Evolutionary conservation across 2,329 filamentous ascomycete species (phyloP), one percentile per base, ranked within the genome.

Genomic region (Colletotrichum sp.): DNA sequence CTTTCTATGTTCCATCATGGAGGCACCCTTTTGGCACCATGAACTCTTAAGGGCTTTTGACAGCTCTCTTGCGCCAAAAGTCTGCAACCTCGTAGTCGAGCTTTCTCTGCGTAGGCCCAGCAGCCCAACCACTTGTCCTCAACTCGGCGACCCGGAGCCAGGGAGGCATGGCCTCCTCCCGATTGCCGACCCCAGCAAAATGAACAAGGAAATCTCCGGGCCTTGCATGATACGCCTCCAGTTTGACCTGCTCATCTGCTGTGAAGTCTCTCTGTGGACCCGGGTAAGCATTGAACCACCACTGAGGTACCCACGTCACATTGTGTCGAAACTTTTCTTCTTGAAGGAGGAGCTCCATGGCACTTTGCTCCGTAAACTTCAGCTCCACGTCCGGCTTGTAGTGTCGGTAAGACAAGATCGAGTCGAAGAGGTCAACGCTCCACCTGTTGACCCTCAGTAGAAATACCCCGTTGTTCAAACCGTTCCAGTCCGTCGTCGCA

Each of bases 401-500:
- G 34, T 78, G 57, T 0, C 79, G 72, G n/a, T 78, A 76, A 22
- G 77, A 75, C 10, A 79, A 16, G 24, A 80, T 69, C 24, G 62
- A 77, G 55, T 68, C 65, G 66, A 80, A 77, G n/a, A 80, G 68
- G 7, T 79, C 75, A 18, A 78, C 68, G 59, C 71, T 70, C 77
- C 73, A 78, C 3, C 57, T 59, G 9, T 22, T 44, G 18, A 80
- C 79, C 36, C 77, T 75, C 3, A 80, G n/a, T 6, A 78, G 32
- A 15, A 80, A 80, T 15, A 80, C 60, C 34, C 79, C 79, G 52
- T 78, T 77, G 28, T 79, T 80, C 32, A 80, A 71, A 2, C 79
- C 79, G 13, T 77, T 78, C 68, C 70, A 75, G 26, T 80, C 78
- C 2, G 77, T 66, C 15, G 75, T 75, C 2, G 67, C 72, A 7